Percentiles rank a stretch among this genome's conserved stretches.
Conservation (phyloP, 768 basidiomycete species). For the Russula ochroleuca region DNA sequence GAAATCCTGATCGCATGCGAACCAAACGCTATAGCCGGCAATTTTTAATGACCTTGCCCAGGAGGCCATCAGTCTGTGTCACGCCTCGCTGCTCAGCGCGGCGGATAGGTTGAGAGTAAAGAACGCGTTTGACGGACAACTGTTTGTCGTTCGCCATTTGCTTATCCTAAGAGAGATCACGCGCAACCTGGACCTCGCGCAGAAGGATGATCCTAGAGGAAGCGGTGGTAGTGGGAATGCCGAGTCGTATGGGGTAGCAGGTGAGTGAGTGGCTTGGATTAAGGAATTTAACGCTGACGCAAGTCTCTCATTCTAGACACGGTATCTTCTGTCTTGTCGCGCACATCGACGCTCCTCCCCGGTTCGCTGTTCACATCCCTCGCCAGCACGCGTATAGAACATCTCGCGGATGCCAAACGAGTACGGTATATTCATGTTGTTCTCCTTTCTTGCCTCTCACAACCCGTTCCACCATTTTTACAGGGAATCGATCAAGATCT, state of each 20-base stretch:
- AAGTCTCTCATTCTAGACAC: conserved; percentile 40
- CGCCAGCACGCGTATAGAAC: conserved; percentile 60
- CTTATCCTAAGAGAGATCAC: conserved; percentile 90
- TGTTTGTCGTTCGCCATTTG: conserved; percentile 89
- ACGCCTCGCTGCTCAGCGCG: conserved; percentile 72
- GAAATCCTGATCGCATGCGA: not conserved
- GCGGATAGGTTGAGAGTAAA: conserved; percentile 58
- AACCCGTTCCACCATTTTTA: not conserved
- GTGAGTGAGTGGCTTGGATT: conserved; percentile 35
- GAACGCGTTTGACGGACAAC: conserved; percentile 59
- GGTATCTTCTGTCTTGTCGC: conserved; percentile 54
- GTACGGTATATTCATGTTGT: conserved; percentile 40
- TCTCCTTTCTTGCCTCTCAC: conserved; percentile 5
- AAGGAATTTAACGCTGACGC: not conserved
- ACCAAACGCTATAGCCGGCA: conserved; percentile 53
- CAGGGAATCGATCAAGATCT: conserved; percentile 87
- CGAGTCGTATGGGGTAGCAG: conserved; percentile 55
- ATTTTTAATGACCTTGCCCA: conserved; percentile 97
- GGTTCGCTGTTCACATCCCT: conserved; percentile 67
- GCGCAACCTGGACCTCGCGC: conserved; percentile 62
- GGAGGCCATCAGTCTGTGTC: conserved; percentile 81
- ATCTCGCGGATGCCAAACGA: conserved; percentile 65
- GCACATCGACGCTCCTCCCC: conserved; percentile 58
- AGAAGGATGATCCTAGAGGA: conserved; percentile 41
- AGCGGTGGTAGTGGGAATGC: conserved; percentile 29